Base-by-base conservation (phyloP, 257 asterid species). In the Lycium barbarum region DNA sequence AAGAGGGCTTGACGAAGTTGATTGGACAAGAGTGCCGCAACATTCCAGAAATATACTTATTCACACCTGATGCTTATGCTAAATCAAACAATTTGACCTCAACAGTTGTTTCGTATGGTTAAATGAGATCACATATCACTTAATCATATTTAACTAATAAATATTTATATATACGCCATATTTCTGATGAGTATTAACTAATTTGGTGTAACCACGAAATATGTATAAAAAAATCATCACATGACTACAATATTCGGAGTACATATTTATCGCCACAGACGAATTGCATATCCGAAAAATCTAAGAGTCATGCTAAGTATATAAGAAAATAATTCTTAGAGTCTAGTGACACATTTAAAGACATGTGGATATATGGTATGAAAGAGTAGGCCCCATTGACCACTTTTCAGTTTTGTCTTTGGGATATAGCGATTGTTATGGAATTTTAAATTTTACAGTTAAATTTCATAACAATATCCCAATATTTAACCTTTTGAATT, bases 1-100 rank as follows among this genome's bases (percentile, higher is more conserved):
- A 58, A 58, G 10, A 88, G 85, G 53, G 76, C 87, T 83, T 76
- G 33, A 82, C 72, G 84, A 84, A 85, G 81, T 81, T 91, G 90
- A 92, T 88, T 86, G 86, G 89, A 84, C 89, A 76, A 80, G 83
- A 73, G 40, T 38, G 5, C 33, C 12, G 82, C 55, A 9, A 68
- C 13, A 68, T 40, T 2, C 17, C 4, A 40, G 33, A 26, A 0
- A 9, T 7, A 2, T 35, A 66, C 35, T 35, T 68, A 68, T 68
- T 71, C 9, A 18, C 8, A 40, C 2, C 0, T 1, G 9, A 71
- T 71, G 17, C 40, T 71, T 71, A 71, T 1, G 1, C 1, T 4
- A 18, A 18, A 71, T 71, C 0, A 71, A 58, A 58, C 9, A 58
- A 2, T 17, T 18, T 58, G 0, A 6, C 0, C 33, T 26, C 33